These are phyloP conservation scores for Articulospora tetracladia DNA, from an alignment of 495 filamentous ascomycete species.

Conservation along the genomic window DNA sequence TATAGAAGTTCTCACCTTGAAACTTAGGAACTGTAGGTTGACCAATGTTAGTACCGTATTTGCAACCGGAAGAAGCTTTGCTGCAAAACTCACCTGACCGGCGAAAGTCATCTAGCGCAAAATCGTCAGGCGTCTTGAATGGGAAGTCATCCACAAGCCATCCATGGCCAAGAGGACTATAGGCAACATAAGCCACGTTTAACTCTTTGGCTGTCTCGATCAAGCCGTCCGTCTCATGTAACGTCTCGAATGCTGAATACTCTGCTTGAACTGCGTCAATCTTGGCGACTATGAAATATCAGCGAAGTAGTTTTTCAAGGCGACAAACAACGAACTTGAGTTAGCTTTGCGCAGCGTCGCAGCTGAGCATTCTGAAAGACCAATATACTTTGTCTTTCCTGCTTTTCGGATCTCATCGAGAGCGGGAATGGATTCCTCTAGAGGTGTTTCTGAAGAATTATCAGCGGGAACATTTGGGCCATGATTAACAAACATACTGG, in stretches of 20 bases:
- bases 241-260: slow-evolving; percentile 46
- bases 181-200: slow-evolving; percentile 63
- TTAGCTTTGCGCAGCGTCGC: slow-evolving; percentile 70
- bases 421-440: slow-evolving; percentile 42
- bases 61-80: neutral
- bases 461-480: slow-evolving; percentile 30
- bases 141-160: slow-evolving; percentile 31
- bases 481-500: slow-evolving; percentile 38
- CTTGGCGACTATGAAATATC: slow-evolving; percentile 34
- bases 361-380: slow-evolving; percentile 66
- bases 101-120: slow-evolving; percentile 5
- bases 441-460: slow-evolving; percentile 36
- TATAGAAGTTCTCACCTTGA: slow-evolving; percentile 61
- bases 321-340: slow-evolving; percentile 45
- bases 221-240: slow-evolving; percentile 69
- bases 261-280: slow-evolving; percentile 50
- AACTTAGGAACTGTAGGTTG: slow-evolving; percentile 39
- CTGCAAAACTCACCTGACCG: slow-evolving; percentile 16
- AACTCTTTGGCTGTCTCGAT: slow-evolving; percentile 66
- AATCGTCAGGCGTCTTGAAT: slow-evolving; percentile 10
- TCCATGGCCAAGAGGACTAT: slow-evolving; percentile 28
- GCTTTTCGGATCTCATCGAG: slow-evolving; percentile 42
- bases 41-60: neutral
- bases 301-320: slow-evolving; percentile 37
- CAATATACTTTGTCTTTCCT: slow-evolving; percentile 67